phyloP scores from a whole-genome alignment of 2,329 filamentous ascomycete species.

The Bipolaris gigantea region DNA sequence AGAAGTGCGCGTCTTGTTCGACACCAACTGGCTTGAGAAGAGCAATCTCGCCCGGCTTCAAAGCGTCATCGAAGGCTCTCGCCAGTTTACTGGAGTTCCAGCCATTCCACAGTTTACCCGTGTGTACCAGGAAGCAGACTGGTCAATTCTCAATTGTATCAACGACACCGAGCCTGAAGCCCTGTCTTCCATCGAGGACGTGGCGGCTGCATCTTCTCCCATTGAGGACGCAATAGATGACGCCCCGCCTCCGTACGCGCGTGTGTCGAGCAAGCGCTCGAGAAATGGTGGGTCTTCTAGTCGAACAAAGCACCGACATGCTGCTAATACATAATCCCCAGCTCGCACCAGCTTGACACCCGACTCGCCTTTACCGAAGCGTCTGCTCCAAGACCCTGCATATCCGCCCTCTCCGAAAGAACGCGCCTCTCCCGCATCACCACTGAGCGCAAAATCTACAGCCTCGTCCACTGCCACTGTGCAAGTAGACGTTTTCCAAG shows the following conservation, averaged over 20 bases:
- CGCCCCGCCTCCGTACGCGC: constrained; percentile 5
- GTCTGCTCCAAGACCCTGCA: constrained; percentile 1
- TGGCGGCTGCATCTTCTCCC: background rate
- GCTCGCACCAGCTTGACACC: constrained; percentile 7
- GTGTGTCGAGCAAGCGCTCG: constrained; percentile 4
- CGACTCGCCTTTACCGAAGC: constrained; percentile 5
- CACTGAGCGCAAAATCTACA: background rate
- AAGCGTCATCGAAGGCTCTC: background rate
- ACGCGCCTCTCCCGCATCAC: background rate
- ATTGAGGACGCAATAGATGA: constrained; percentile 1
- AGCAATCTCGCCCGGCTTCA: background rate
- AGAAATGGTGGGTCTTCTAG: constrained; percentile 1
- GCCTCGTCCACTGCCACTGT: constrained; percentile 4
- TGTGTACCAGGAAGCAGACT: constrained; percentile 4
- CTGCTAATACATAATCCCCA: background rate
- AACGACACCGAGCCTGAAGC: background rate
- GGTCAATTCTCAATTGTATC: constrained; percentile 1
- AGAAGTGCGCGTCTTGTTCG: constrained; percentile 6
- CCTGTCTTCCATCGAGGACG: background rate
- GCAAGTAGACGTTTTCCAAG: constrained; percentile 5
- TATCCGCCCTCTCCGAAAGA: background rate
- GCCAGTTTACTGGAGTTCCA: background rate
- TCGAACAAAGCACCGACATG: background rate
- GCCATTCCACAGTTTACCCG: background rate
- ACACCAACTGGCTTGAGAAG: constrained; percentile 4